Conservation (phyloP, 192 early-diverging fungal species). For the Rhizophagus prolifer region DNA sequence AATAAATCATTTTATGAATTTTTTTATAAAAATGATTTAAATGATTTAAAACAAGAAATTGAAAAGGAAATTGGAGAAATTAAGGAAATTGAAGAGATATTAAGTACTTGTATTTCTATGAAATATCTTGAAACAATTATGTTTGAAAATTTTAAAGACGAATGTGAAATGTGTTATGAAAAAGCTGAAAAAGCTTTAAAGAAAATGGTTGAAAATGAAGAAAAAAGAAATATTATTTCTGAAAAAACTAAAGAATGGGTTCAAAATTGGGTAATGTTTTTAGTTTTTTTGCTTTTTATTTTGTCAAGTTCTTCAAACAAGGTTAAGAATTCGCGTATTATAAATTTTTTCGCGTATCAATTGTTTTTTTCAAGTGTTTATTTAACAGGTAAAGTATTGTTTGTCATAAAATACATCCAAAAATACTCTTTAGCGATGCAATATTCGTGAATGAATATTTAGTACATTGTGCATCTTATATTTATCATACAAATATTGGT, state of each 20-base stretch:
- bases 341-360: too few species aligned
- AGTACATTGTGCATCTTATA: too few species aligned
- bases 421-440: too few species aligned
- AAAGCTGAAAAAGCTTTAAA: conserved; percentile 26
- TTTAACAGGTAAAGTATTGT: too few species aligned
- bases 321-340: too few species aligned
- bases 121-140: conserved; percentile 16
- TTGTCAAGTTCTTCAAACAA: too few species aligned
- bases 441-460: too few species aligned
- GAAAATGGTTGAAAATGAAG: neutral
- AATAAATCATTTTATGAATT: neutral
- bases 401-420: too few species aligned
- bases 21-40: neutral
- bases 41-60: neutral
- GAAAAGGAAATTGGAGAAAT: neutral
- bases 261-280: neutral
- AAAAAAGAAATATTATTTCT: neutral
- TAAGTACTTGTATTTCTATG: neutral
- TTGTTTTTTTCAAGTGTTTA: too few species aligned
- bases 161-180: conserved; percentile 26
- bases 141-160: conserved; percentile 4
- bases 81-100: neutral
- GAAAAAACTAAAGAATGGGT: neutral
- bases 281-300: too few species aligned
- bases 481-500: too few species aligned